phyloP scores from a whole-genome alignment of 116 monocot species.

The Dioscorea cayenensis region DNA sequence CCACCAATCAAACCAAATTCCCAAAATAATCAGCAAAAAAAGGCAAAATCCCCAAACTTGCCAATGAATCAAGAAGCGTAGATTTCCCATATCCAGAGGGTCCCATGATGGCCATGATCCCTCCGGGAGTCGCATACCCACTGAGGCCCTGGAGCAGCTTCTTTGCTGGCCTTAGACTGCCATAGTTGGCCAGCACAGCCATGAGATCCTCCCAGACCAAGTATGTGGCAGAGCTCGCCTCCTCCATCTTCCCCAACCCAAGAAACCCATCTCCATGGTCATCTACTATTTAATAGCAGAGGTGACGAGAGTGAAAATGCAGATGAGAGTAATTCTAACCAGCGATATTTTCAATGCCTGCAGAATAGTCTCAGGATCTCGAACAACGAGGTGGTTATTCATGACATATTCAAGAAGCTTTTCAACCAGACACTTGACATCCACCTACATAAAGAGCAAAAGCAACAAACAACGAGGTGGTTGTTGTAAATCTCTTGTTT shows the following conservation, averaged over 20 bases:
- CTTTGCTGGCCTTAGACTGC: conserved; percentile 23
- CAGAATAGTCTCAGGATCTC: conserved; percentile 45
- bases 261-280: too few species aligned
- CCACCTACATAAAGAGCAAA: conserved; percentile 27
- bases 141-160: conserved; percentile 65
- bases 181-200: conserved; percentile 38
- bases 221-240: too few species aligned
- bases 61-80: conserved; percentile 73
- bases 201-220: too few species aligned
- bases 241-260: too few species aligned
- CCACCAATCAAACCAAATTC: neutral
- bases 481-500: too few species aligned
- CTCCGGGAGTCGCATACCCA: conserved; percentile 77
- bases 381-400: conserved; percentile 62
- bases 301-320: too few species aligned
- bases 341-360: too few species aligned
- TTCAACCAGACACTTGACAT: conserved; percentile 41
- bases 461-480: too few species aligned
- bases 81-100: conserved; percentile 96
- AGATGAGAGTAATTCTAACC: too few species aligned
- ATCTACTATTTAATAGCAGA: too few species aligned
- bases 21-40: neutral
- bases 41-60: conserved; percentile 28
- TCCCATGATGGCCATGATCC: conserved; percentile 84
- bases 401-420: conserved; percentile 61